These are phyloP conservation scores for Marvania coccoides DNA, from an alignment of 139 green algal genomes.

Conservation along the genomic window DNA sequence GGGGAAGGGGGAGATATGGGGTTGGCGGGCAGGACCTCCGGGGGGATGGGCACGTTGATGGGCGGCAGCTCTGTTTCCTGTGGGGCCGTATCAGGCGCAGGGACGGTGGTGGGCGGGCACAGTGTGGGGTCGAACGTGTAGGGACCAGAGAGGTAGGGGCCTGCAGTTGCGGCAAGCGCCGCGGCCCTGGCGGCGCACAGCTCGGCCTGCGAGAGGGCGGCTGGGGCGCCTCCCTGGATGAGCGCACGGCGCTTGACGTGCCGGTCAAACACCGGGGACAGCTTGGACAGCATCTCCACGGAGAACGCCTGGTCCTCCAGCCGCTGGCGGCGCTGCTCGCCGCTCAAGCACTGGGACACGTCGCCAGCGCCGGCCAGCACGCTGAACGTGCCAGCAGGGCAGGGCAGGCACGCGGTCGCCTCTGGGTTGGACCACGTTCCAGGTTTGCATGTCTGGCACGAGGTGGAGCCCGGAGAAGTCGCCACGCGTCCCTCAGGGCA, in stretches of 20 bases:
- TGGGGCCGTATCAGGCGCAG: no score
- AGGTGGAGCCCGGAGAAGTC: not conserved
- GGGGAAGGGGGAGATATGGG: no score
- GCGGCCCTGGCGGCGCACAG: constrained; percentile 7
- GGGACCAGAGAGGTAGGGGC: no score
- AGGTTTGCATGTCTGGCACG: constrained; percentile 23
- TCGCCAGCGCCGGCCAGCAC: constrained; percentile 15
- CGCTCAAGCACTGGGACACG: constrained; percentile 3
- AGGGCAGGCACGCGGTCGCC: constrained; percentile 11
- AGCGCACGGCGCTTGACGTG: no score
- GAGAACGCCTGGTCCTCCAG: constrained; percentile 4
- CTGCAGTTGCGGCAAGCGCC: no score
- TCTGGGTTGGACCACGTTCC: constrained; percentile 6
- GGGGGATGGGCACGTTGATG: no score
- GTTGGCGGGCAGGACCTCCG: no score
- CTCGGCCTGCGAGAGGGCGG: not conserved
- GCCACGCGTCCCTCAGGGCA: not conserved
- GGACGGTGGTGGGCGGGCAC: no score
- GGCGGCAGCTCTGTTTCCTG: no score
- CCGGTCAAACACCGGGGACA: not conserved
- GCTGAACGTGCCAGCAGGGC: constrained; percentile 19
- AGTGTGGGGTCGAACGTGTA: no score
- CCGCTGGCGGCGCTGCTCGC: constrained; percentile 2
- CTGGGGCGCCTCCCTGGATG: no score
- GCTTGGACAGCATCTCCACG: not conserved